A percentile compares a stretch with the other conserved stretches of the same genome.
Conservation (phyloP, 179 eudicot species). For the Patellifolia procumbens region DNA sequence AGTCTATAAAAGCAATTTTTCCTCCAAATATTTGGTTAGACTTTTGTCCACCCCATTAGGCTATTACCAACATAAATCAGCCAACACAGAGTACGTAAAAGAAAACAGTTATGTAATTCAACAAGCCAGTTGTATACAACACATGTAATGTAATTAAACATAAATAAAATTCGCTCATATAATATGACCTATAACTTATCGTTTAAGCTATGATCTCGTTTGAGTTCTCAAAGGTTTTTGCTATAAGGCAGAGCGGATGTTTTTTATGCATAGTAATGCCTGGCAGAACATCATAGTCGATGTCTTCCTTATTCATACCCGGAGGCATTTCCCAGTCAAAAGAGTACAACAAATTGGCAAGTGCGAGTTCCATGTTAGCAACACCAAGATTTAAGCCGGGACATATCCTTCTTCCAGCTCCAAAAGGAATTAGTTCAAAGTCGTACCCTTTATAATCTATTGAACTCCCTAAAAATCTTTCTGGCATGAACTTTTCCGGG, state of each 20-base stretch:
- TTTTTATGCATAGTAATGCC: conserved; percentile 20
- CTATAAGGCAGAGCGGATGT: conserved; percentile 19
- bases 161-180: too few species aligned
- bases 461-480: conserved; percentile 6
- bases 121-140: too few species aligned
- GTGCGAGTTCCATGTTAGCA: conserved; percentile 5
- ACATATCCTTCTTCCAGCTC: conserved; percentile 13
- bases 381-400: conserved; percentile 3
- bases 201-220: too few species aligned
- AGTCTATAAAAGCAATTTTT: too few species aligned
- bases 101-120: too few species aligned
- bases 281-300: conserved; percentile 10
- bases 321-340: conserved; percentile 25
- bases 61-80: too few species aligned
- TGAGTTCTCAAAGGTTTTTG: too few species aligned
- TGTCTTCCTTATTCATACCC: conserved; percentile 20
- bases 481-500: conserved; percentile 8
- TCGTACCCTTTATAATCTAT: neutral
- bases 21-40: too few species aligned
- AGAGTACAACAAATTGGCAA: conserved; percentile 18
- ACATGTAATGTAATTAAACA: too few species aligned
- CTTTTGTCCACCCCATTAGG: too few species aligned
- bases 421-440: conserved; percentile 17
- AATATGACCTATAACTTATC: too few species aligned
- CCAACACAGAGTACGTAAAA: too few species aligned